Base-by-base conservation (phyloP, 202 grass and related monocot genomes). In the Setaria viridis region DNA sequence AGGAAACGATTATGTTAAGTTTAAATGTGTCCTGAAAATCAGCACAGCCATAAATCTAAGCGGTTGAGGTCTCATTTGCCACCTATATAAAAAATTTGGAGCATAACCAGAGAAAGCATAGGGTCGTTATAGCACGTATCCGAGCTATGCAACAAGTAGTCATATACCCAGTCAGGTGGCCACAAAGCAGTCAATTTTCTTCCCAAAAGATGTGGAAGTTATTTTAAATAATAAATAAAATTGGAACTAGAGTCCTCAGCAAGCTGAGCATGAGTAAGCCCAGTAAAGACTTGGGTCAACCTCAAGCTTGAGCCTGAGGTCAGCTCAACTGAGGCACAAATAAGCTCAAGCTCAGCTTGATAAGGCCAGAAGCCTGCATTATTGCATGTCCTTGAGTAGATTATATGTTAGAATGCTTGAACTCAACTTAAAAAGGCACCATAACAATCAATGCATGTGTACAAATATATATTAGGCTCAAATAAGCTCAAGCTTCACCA, bases 151-250 rank as follows among this genome's bases (percentile, higher is more conserved):
- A 73, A 41, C 21, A 57, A 62, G 17, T 55, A 81, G 29, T 57
- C 41, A 82, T 67, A 9, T 66, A 60, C 34, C 47, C 67, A 20
- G 2, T 29, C 7, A 54, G 20, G 54, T 69, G 51, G 14, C 21
- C 45, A 11, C 56, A 60, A 64, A 74, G 74, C 25, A 69, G 16
- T 83, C 76, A 63, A 53, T 16, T 80, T 79, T 51, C 53, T 62
- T 29, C 51, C 83, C 62, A 80, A 39, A 37, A n/a, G 37, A 2
- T 60, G 47, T 78, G 55, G 9, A 65, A 78, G 67, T 49, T 79
- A 66, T 74, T 77, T 74, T 53, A 80, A 62, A 62, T 66, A 79
- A 85, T 45, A 81, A 59, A 81, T 45, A 81, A 67, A 39, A 14
- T 69, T 15, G 12, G 8, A 34, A 81, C 11, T 49, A 67, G 19